These are phyloP conservation scores for Magnusiomyces ingens DNA, from an alignment of 1,139 yeast genomes.

Conservation along the genomic window DNA sequence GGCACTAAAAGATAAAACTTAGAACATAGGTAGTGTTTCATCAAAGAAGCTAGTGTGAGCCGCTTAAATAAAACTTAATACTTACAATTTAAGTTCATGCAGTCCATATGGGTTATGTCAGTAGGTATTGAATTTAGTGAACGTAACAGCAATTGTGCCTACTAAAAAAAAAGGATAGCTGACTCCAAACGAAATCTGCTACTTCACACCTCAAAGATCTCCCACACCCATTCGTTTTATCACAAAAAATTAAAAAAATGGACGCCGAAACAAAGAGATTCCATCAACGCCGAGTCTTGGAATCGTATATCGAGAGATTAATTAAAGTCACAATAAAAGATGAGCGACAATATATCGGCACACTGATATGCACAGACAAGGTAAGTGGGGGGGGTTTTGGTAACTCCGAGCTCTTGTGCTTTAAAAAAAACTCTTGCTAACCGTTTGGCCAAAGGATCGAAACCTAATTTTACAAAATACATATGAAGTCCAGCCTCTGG, in stretches of 20 bases:
- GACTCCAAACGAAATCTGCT: too few species aligned
- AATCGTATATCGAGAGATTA: not conserved
- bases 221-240: not conserved
- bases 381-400: not conserved
- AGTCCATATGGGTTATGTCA: not conserved
- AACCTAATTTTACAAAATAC: slow-evolving; percentile 1
- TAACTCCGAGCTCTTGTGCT: not conserved
- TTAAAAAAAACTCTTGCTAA: not conserved
- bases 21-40: too few species aligned
- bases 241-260: not conserved
- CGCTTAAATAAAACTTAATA: too few species aligned
- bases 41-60: too few species aligned
- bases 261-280: not conserved
- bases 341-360: not conserved
- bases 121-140: not conserved
- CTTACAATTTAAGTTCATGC: not conserved
- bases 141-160: too few species aligned
- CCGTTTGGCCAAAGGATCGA: not conserved
- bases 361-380: slow-evolving; percentile 4
- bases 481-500: not conserved
- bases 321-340: not conserved
- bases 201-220: not conserved
- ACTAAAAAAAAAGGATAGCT: too few species aligned
- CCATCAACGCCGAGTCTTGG: not conserved
- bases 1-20: too few species aligned